A percentile compares a stretch with the other conserved stretches of the same genome.
Conservation (phyloP, 768 basidiomycete genomes). For the Leccinellum rugosiceps region DNA sequence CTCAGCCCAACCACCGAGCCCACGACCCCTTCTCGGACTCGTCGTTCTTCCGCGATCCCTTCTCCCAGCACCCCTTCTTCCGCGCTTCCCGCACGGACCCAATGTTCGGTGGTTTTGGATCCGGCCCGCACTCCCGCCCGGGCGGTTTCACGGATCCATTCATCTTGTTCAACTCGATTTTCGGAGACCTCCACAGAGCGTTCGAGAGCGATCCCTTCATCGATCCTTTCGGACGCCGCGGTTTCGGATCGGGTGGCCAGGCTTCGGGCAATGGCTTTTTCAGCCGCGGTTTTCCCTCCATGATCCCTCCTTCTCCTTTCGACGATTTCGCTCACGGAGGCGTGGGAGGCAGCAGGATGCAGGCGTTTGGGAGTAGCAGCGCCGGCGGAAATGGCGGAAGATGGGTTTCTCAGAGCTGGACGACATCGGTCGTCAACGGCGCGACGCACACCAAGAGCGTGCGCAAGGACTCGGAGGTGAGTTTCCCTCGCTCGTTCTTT, state of each 20-base stretch:
- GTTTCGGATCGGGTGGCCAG: conserved; percentile 10
- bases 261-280: conserved; percentile 14
- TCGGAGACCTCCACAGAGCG: conserved; percentile 46
- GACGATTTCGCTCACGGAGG: conserved; percentile 14
- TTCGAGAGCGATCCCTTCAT: conserved; percentile 34
- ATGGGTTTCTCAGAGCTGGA: conserved; percentile 55
- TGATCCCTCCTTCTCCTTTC: conserved; percentile 8
- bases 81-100: conserved; percentile 26
- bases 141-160: conserved; percentile 70
- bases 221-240: conserved; percentile 17
- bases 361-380: conserved; percentile 2
- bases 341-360: conserved; percentile 10
- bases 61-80: conserved; percentile 9
- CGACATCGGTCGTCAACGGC: conserved; percentile 61
- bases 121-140: conserved; percentile 12
- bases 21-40: conserved; percentile 18
- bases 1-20: conserved; percentile 9
- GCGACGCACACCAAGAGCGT: conserved; percentile 57
- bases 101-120: conserved; percentile 24
- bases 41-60: conserved; percentile 21
- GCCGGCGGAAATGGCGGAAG: conserved; percentile 13
- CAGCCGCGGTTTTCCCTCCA: conserved; percentile 3
- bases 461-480: conserved; percentile 56
- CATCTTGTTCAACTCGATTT: conserved; percentile 67
- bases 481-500: conserved; percentile 18